A percentile compares a stretch with the other conserved stretches of the same genome.
Evolutionary conservation across 768 basidiomycete genomes (phyloP).

Genomic region (Russula vinacea): DNA sequence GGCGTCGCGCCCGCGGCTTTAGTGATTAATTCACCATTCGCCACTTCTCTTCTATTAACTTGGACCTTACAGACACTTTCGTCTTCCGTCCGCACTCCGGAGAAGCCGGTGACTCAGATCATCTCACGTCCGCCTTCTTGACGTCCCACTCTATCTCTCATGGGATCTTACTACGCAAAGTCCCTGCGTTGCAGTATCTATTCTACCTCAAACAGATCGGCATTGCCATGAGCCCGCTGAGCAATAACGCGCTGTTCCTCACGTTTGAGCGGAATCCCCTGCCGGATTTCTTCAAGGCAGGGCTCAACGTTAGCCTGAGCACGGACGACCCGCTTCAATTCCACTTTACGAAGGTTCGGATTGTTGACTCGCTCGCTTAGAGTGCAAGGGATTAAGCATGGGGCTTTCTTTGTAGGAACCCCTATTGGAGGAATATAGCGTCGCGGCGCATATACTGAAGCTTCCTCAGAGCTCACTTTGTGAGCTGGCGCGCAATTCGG

Average conservation of each 20-base stretch:
- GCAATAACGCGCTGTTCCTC: slow-evolving; percentile 96
- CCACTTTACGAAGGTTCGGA: slow-evolving; percentile 89
- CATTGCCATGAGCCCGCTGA: slow-evolving; percentile 96
- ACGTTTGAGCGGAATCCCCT: slow-evolving; percentile 96
- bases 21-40: slow-evolving; percentile 49
- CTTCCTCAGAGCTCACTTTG: slow-evolving; percentile 91
- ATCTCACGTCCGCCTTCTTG: slow-evolving; percentile 92
- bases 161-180: slow-evolving; percentile 96
- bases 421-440: slow-evolving; percentile 93
- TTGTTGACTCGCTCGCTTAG: background rate
- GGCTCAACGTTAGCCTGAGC: slow-evolving; percentile 92
- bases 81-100: slow-evolving; percentile 96
- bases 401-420: slow-evolving; percentile 60
- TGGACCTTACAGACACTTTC: slow-evolving; percentile 69
- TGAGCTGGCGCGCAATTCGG: slow-evolving; percentile 97
- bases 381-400: background rate
- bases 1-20: slow-evolving; percentile 84
- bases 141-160: slow-evolving; percentile 98
- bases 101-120: slow-evolving; percentile 97
- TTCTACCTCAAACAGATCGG: slow-evolving; percentile 99
- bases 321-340: slow-evolving; percentile 97
- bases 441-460: slow-evolving; percentile 97
- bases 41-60: background rate
- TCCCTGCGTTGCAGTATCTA: slow-evolving; percentile 93
- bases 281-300: slow-evolving; percentile 94